Evolutionary conservation across 345 rosid genomes (phyloP), one percentile per base, ranked within the genome.

Genomic region (Hevea brasiliensis): DNA sequence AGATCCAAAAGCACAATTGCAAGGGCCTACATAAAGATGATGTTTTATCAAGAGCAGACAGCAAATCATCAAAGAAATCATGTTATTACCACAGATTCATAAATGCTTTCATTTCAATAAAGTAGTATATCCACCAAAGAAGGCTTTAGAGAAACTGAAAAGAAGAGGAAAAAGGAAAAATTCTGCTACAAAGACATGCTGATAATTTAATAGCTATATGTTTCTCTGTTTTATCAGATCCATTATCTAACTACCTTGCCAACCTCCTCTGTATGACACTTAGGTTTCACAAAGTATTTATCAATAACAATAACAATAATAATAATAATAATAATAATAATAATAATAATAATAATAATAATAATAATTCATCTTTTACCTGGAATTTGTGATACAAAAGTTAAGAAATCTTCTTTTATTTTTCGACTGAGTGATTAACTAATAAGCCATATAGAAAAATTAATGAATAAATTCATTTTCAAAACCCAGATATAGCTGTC

Each of bases 1-100:
- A 93, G 78, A 79, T 93, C 94, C 82, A 93, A 77, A 67, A 88
- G 85, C 67, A 83, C 74, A 67, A 82, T 72, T 51, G 81, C 87
- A 18, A 86, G 81, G 0, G 74, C 83, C 92, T 88, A 83, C 35
- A 73, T 12, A 41, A 61, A 37, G 44, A 73, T 48, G 60, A 29
- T 8, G 59, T 41, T 68, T 62, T 20, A 67, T 50, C 68, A 41
- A 42, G 40, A 59, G 57, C 42, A 72, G 66, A 53, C 37, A 32
- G 37, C 37, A 32, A 32, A 53, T n/a, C 7, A 57, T 27, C 18
- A 2, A 7, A 41, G 32, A 32, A 29, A 54, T 29, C 15, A 68
- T 32, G 21, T 45, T 66, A 48, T 14, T 15, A 12, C 2, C 37
- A 32, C 2, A 26, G 57, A 3, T 15, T 61, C 40, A 32, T 32